Evolutionary conservation across 306 rosid genomes (phyloP).

Genomic region (Trifolium repens): DNA sequence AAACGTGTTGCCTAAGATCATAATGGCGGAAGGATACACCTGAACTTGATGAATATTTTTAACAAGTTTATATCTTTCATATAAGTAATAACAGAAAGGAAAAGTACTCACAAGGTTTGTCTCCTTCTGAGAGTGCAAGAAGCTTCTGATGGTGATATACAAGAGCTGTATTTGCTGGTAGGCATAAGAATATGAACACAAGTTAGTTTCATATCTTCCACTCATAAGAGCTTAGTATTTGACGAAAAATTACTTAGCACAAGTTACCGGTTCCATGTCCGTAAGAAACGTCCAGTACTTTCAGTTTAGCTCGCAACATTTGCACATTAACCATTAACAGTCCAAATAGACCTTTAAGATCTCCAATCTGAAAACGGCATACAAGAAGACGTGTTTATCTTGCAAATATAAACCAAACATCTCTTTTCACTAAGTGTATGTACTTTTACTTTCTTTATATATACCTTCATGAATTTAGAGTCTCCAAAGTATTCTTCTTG

Average conservation of each 20-base stretch:
- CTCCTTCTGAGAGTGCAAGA: conserved; percentile 89
- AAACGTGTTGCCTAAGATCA: too few relatives aligned
- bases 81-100: conserved; percentile 26
- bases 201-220: conserved; percentile 39
- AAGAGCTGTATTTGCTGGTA: conserved; percentile 87
- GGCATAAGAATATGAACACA: conserved; percentile 25
- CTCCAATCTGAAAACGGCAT: conserved; percentile 72
- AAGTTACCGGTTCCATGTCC: conserved; percentile 81
- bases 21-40: too few relatives aligned
- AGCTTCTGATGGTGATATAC: conserved; percentile 90
- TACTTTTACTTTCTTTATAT: conserved; percentile 3
- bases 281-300: conserved; percentile 76
- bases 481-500: conserved; percentile 89
- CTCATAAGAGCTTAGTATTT: conserved; percentile 19
- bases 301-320: conserved; percentile 74
- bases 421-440: conserved; percentile 18
- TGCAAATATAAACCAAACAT: conserved; percentile 33
- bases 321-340: conserved; percentile 78
- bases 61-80: not conserved
- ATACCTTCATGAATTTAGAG: conserved; percentile 90
- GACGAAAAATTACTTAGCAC: conserved; percentile 5
- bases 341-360: conserved; percentile 84
- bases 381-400: conserved; percentile 17
- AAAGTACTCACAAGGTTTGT: conserved; percentile 84
- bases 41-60: too few relatives aligned